Evolutionary conservation across 257 asterid genomes (phyloP).

Genomic region (Cynanchum wilfordii): DNA sequence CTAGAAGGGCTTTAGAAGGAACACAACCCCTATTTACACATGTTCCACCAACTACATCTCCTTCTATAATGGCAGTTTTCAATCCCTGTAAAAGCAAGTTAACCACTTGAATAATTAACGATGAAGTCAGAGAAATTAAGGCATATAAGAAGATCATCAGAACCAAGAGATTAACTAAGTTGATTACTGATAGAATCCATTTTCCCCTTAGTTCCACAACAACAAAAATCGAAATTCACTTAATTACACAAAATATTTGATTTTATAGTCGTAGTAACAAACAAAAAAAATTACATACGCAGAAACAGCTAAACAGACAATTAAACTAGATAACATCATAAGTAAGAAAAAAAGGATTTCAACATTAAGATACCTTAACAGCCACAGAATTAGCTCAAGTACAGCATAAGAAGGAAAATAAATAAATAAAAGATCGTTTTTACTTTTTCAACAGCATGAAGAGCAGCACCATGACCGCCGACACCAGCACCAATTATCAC

Average conservation of each 20-base stretch:
- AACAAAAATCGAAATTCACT: not conserved
- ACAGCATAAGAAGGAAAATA: too few species aligned
- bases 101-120: not conserved
- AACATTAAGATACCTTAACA: not conserved
- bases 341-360: not conserved
- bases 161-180: not conserved
- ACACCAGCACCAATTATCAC: slow-evolving; percentile 46
- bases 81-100: slow-evolving; percentile 18
- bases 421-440: not conserved
- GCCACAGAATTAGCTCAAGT: not conserved
- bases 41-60: slow-evolving; percentile 29
- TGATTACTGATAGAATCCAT: not conserved
- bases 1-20: slow-evolving; percentile 41
- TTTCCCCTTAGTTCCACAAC: not conserved
- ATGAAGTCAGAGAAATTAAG: not conserved
- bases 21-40: slow-evolving; percentile 28
- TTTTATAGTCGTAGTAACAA: not conserved
- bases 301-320: not conserved
- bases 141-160: not conserved
- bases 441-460: slow-evolving; percentile 47
- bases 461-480: slow-evolving; percentile 49
- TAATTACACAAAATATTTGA: not conserved
- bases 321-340: not conserved
- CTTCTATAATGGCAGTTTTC: slow-evolving; percentile 26
- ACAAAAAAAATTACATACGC: too few species aligned